Conservation (phyloP, 768 basidiomycete genomes). For the Termitomyces sp. region DNA sequence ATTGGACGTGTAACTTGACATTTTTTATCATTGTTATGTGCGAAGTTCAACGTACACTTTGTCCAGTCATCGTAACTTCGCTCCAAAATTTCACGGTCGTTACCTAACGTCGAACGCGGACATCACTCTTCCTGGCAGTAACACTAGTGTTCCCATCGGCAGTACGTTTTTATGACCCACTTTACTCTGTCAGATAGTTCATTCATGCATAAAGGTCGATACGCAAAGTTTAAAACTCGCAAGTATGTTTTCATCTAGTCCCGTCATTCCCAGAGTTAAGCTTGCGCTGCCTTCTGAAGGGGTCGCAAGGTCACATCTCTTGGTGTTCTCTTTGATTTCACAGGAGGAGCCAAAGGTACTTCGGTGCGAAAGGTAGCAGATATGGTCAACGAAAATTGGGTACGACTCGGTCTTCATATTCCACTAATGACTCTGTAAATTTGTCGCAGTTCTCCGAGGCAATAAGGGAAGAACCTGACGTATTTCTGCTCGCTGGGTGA, state of each 20-base stretch:
- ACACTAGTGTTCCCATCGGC: slow-evolving; percentile 31
- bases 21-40: not conserved
- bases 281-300: slow-evolving; percentile 16
- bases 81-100: slow-evolving; percentile 53
- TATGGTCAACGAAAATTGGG: slow-evolving; percentile 82
- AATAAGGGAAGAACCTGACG: slow-evolving; percentile 74
- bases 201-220: slow-evolving; percentile 37
- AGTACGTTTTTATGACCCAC: slow-evolving; percentile 17
- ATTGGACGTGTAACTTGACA: slow-evolving; percentile 51
- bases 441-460: slow-evolving; percentile 61
- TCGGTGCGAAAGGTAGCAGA: slow-evolving; percentile 67
- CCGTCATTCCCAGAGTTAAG: not conserved
- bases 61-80: slow-evolving; percentile 58
- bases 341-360: slow-evolving; percentile 62
- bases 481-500: slow-evolving; percentile 71
- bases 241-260: slow-evolving; percentile 39
- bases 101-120: slow-evolving; percentile 84
- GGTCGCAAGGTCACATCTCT: slow-evolving; percentile 74
- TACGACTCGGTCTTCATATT: slow-evolving; percentile 13
- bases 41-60: not conserved
- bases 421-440: not conserved
- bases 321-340: slow-evolving; percentile 77
- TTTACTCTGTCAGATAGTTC: not conserved
- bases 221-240: slow-evolving; percentile 65
- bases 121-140: slow-evolving; percentile 58